phyloP scores from a whole-genome alignment of 768 basidiomycete genomes.

The Tylopilus rubrobrunneus region DNA sequence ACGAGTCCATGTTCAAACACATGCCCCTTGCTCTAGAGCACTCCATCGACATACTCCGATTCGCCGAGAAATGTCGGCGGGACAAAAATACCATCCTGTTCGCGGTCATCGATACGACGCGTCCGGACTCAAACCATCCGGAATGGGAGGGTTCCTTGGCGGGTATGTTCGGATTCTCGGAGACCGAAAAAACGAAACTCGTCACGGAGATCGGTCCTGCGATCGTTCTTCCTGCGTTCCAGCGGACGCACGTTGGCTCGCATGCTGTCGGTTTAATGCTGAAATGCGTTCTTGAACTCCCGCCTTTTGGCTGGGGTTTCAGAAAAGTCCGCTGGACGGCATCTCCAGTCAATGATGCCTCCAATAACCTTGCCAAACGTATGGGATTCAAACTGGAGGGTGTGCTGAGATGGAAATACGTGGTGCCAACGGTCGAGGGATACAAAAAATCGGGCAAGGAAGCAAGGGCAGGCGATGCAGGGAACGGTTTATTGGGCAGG shows the following conservation, averaged over 20 bases:
- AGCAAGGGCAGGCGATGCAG: conserved; percentile 22
- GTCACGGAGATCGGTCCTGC: conserved; percentile 33
- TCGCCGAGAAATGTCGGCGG: conserved; percentile 5
- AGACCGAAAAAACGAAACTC: conserved; percentile 17
- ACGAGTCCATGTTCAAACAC: conserved; percentile 19
- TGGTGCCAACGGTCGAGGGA: conserved; percentile 27
- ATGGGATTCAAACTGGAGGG: conserved; percentile 49
- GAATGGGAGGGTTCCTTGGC: conserved; percentile 31
- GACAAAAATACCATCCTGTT: conserved; percentile 22
- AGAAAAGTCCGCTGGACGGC: conserved; percentile 47
- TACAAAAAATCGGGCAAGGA: conserved; percentile 27
- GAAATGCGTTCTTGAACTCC: conserved; percentile 29
- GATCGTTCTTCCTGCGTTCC: conserved; percentile 35
- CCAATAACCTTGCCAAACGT: conserved; percentile 36
- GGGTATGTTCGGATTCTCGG: conserved; percentile 34
- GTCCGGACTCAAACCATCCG: conserved; percentile 23
- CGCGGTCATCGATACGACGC: conserved; percentile 39
- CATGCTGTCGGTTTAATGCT: conserved; percentile 37
- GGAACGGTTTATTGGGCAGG: conserved; percentile 21
- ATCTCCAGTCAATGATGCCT: conserved; percentile 34
- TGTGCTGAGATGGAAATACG: conserved; percentile 35
- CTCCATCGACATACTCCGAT: conserved; percentile 10
- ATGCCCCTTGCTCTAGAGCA: conserved; percentile 8
- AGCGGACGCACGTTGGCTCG: conserved; percentile 38
- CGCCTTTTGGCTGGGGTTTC: conserved; percentile 35